phyloP scores from a whole-genome alignment of 192 early-diverging fungal genomes.

The Paraglomus occultum region DNA sequence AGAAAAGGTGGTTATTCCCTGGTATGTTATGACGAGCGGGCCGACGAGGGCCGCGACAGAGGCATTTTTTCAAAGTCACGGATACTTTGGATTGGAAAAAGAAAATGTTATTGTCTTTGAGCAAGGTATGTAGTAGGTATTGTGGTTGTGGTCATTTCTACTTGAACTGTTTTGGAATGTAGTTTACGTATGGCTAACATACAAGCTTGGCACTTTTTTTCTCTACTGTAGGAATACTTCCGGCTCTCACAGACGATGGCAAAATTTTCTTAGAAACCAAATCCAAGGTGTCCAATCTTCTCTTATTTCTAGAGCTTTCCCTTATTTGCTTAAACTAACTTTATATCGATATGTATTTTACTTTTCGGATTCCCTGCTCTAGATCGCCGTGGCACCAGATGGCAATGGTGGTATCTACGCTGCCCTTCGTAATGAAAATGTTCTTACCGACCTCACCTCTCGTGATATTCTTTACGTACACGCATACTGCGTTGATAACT shows the following conservation, averaged over 20 bases:
- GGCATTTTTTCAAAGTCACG: slow-evolving; percentile 71
- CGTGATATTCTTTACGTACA: slow-evolving; percentile 89
- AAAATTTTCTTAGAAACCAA: slow-evolving; percentile 79
- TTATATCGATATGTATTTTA: slow-evolving; percentile 16
- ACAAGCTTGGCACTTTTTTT: neutral
- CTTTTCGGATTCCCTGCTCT: neutral
- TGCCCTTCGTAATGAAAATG: slow-evolving; percentile 79
- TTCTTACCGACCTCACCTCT: slow-evolving; percentile 73
- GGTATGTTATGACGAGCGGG: slow-evolving; percentile 98
- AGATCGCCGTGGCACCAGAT: slow-evolving; percentile 84
- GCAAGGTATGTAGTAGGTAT: slow-evolving; percentile 58
- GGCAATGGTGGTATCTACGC: slow-evolving; percentile 97
- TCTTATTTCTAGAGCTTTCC: too few species aligned
- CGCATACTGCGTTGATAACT: slow-evolving; percentile 98
- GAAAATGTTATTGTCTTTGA: slow-evolving; percentile 95
- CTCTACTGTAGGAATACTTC: slow-evolving; percentile 64
- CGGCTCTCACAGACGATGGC: slow-evolving; percentile 88
- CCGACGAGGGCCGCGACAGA: slow-evolving; percentile 84
- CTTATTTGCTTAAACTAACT: too few species aligned
- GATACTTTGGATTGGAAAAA: slow-evolving; percentile 84
- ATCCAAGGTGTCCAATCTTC: neutral
- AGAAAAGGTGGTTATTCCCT: slow-evolving; percentile 76
- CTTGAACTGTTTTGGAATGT: too few species aligned
- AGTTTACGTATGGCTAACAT: too few species aligned
- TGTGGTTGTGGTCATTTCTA: too few species aligned